These are phyloP conservation scores for Fusarium torulosum DNA, from an alignment of 2,329 filamentous ascomycete species.

Conservation along the genomic window DNA sequence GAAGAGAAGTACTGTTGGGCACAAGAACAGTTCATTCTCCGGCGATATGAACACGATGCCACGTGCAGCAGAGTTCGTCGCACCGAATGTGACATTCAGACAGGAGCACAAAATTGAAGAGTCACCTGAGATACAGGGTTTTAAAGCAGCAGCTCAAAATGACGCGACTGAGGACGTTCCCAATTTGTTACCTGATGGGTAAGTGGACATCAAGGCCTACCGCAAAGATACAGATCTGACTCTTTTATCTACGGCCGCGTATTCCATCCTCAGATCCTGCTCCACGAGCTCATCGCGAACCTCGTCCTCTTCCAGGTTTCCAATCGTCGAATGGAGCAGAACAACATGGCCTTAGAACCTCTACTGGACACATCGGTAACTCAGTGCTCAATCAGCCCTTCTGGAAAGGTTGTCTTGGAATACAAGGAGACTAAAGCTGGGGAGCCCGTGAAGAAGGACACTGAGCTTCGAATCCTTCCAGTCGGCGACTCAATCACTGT, in stretches of 20 bases:
- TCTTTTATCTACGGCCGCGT: slow-evolving; percentile 23
- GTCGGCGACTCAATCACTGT: slow-evolving; percentile 29
- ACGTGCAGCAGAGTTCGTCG: slow-evolving; percentile 5
- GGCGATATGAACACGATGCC: slow-evolving; percentile 9
- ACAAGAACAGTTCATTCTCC: slow-evolving; percentile 8
- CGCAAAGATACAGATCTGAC: too few relatives aligned
- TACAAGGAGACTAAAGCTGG: slow-evolving; percentile 8
- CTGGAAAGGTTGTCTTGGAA: neutral
- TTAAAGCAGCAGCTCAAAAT: too few relatives aligned
- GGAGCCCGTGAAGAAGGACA: slow-evolving; percentile 4
- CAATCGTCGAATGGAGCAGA: neutral
- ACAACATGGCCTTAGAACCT: neutral
- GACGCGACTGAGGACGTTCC: too few relatives aligned
- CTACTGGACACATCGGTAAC: neutral
- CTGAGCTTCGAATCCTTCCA: slow-evolving; percentile 9
- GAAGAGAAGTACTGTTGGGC: slow-evolving; percentile 10
- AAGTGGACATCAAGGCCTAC: too few relatives aligned
- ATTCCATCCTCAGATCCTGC: slow-evolving; percentile 16
- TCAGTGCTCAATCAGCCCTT: neutral
- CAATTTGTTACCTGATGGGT: too few relatives aligned
- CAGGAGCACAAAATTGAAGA: slow-evolving; percentile 2
- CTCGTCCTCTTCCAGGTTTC: slow-evolving; percentile 15
- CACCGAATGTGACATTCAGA: neutral
- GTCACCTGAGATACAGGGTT: too few relatives aligned
- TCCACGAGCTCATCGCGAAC: slow-evolving; percentile 14